Evolutionary conservation across 2,329 filamentous ascomycete species (phyloP), one percentile per base, ranked within the genome.

Genomic region (Aspergillus cejpii): DNA sequence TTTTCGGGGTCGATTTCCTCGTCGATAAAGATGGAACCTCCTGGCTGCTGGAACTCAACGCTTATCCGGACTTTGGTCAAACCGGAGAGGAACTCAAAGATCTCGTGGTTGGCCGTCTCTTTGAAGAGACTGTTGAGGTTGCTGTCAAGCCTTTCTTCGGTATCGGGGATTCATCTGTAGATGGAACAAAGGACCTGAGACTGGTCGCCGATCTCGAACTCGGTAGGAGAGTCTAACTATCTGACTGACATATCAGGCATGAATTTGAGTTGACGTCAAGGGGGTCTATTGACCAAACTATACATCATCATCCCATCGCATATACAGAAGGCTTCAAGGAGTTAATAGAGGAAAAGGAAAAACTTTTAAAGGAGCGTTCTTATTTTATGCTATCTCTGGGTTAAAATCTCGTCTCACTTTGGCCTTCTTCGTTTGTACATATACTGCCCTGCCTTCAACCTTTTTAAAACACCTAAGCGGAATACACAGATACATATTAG

Each of bases 11-110:
- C 33, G 92, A 98, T 64, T 98, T 92, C 62, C 66, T 98, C 58
- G 82, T 96, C 7, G 87, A 89, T 58, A 74, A 63, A 0, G 58
- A 64, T 6, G 83, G 80, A 0, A 74, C 60, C 3, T 78, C 81
- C 3, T 96, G 83, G 81, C 64, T 98, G 59, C 71, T 98, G 45
- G 92, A 98, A 71, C 79, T 94, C 24, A 98, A 98, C 71, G 87
- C 91, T 0, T 98, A 94, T 68, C 92, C 92, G 7, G 92, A 98
- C 70, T 97, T 97, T 62, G 82, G 79, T 60, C 91, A 97, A 78
- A 95, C 89, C 12, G 92, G 92, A 0, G 76, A 77, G 6, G 83
- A 85, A 45, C 67, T 94, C 52, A 80, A 76, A 61, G 78, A 69
- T 34, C 53, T 71, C 0, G 67, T 97, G 31, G 83, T 98, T 19